Conservation (phyloP, 78 protist species). For the Dictyostelium firmibasis region DNA sequence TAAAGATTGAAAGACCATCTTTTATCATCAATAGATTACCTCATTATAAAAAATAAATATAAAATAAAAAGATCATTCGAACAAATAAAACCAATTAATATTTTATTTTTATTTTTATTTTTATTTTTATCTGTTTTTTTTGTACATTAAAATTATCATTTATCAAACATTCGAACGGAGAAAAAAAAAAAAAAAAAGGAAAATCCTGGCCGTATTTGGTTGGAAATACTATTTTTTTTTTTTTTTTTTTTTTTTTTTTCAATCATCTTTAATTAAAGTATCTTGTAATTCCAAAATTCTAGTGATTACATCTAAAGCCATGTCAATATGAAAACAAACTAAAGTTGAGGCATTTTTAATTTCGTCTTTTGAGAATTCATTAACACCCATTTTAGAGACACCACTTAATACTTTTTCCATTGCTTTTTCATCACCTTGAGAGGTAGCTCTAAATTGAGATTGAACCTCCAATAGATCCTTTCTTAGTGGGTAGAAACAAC, state of each 20-base stretch:
- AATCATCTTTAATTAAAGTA: conserved; percentile 1
- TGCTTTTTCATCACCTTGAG: conserved; percentile 48
- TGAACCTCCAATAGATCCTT: conserved; percentile 6
- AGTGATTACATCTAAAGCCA: conserved; percentile 37
- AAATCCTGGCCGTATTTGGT: too few relatives aligned
- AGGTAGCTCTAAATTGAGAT: not conserved
- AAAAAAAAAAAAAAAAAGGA: too few relatives aligned
- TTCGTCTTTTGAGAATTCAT: conserved; percentile 12
- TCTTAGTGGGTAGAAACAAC: not conserved
- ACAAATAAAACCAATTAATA: too few relatives aligned
- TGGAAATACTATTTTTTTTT: too few relatives aligned
- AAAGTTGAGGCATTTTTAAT: conserved; percentile 45
- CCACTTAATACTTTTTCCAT: conserved; percentile 27
- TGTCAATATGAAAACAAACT: conserved; percentile 44
- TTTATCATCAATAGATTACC: too few relatives aligned
- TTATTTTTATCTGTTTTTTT: too few relatives aligned
- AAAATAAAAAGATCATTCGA: too few relatives aligned
- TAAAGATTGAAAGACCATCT: too few relatives aligned
- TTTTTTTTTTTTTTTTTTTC: not conserved
- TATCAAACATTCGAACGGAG: not conserved
- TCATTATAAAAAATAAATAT: too few relatives aligned
- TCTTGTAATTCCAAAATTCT: conserved; percentile 71
- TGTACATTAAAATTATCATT: too few relatives aligned
- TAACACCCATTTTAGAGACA: conserved; percentile 46
- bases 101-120: too few relatives aligned